A percentile compares a stretch with the other conserved stretches of the same genome.
phyloP scores from a whole-genome alignment of 768 basidiomycete species.

The Paxillus involutus region DNA sequence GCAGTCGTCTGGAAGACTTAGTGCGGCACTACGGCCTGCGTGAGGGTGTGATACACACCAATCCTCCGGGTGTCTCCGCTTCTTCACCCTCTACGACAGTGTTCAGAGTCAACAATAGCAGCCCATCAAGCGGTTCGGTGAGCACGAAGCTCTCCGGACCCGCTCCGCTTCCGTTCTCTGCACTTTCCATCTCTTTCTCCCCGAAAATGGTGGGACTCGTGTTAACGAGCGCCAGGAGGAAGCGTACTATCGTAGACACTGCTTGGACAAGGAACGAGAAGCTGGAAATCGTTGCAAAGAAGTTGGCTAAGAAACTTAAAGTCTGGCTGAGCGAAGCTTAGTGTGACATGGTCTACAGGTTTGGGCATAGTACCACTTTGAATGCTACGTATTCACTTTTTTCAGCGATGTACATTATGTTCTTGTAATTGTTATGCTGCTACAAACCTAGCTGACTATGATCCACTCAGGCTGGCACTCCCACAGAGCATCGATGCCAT shows the following conservation, averaged over 20 bases:
- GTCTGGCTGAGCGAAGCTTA: conserved; percentile 36
- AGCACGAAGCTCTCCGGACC: background rate
- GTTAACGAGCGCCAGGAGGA: conserved; percentile 31
- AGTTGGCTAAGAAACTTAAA: conserved; percentile 48
- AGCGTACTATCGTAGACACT: conserved; percentile 57
- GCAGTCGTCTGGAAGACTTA: conserved; percentile 75
- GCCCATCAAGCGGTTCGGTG: conserved; percentile 5
- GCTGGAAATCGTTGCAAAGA: conserved; percentile 55
- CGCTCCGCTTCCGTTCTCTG: conserved; percentile 32
- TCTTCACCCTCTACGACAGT: conserved; percentile 2
- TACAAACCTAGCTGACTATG: background rate
- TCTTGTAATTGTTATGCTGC: background rate
- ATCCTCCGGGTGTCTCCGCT: background rate
- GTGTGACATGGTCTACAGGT: background rate
- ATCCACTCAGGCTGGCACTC: background rate
- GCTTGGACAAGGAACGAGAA: conserved; percentile 50
- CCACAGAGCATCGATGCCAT: background rate
- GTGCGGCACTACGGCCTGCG: conserved; percentile 45
- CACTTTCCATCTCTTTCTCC: conserved; percentile 41
- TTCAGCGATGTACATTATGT: background rate
- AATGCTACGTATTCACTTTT: background rate
- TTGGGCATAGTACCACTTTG: background rate
- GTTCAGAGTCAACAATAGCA: background rate
- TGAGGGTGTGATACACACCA: conserved; percentile 32
- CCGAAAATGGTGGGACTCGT: conserved; percentile 40